A percentile compares a stretch with the other conserved stretches of the same genome.
Conservation (phyloP, 257 asterid species). For the Solanum appendiculatum region DNA sequence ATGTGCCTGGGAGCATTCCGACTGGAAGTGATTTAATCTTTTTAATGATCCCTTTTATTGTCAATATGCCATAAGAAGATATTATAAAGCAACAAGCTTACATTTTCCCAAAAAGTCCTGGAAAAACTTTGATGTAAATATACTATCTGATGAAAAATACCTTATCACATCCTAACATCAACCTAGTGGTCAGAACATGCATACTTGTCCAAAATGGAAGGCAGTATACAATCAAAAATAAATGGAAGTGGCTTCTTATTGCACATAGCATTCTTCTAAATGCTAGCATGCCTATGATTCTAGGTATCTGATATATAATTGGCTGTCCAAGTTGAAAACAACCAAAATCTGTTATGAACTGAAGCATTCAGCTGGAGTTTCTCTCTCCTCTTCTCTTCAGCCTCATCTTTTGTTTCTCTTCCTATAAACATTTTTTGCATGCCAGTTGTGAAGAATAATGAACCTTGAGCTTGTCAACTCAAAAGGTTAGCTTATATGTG, state of each 20-base stretch:
- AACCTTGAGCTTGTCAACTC: background rate
- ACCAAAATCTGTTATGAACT: background rate
- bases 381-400: background rate
- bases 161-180: background rate
- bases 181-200: background rate
- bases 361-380: background rate
- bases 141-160: background rate
- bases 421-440: background rate
- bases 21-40: background rate
- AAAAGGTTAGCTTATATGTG: background rate
- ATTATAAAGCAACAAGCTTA: background rate
- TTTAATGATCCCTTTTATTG: background rate
- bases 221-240: background rate
- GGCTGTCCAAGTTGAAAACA: background rate
- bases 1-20: background rate
- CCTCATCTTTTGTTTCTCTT: background rate
- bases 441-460: background rate
- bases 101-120: background rate
- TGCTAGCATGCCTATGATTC: background rate
- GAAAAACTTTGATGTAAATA: background rate
- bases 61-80: background rate
- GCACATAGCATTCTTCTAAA: background rate
- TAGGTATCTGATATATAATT: background rate
- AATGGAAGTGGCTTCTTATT: background rate
- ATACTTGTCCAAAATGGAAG: background rate